These are phyloP conservation scores for Bjerkandera adusta DNA, from an alignment of 1,284 basidiomycete genomes.

Conservation along the genomic window DNA sequence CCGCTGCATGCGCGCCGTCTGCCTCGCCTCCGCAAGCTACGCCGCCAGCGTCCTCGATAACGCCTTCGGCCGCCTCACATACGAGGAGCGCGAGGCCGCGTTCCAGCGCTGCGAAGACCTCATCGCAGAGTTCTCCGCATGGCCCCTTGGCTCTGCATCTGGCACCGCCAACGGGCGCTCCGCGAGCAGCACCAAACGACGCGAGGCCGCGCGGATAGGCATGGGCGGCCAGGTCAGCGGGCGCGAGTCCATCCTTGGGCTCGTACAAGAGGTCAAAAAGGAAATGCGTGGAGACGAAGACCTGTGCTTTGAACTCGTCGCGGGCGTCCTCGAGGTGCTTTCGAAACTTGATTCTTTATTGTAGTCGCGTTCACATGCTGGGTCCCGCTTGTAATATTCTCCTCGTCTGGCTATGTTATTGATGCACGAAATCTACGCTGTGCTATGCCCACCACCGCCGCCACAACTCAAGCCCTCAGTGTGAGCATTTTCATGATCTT, in stretches of 20 bases:
- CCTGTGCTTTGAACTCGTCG: constrained; percentile 83
- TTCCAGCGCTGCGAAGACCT: constrained; percentile 92
- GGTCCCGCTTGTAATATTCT: no score
- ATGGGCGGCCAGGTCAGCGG: constrained; percentile 52
- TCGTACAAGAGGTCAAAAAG: constrained; percentile 77
- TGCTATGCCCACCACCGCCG: no score
- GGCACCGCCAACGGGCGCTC: constrained; percentile 27
- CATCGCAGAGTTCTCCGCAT: constrained; percentile 83
- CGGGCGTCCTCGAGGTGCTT: constrained; percentile 88
- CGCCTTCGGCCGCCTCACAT: constrained; percentile 81
- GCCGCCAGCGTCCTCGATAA: constrained; percentile 95
- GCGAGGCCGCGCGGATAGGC: constrained; percentile 49
- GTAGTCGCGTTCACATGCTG: no score
- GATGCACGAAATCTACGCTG: no score
- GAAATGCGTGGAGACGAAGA: constrained; percentile 72
- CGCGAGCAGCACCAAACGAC: constrained; percentile 30
- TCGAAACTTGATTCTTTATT: constrained; percentile 84
- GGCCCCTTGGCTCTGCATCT: constrained; percentile 76
- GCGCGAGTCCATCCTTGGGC: constrained; percentile 75
- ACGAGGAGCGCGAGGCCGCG: constrained; percentile 89
- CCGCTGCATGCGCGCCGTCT: constrained; percentile 77
- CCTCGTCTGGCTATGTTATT: no score
- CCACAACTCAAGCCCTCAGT: no score
- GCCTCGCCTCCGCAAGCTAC: constrained; percentile 85
- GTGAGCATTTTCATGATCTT: no score